phyloP scores from a whole-genome alignment of 805 yeast species.

The Monosporozyma solicola region DNA sequence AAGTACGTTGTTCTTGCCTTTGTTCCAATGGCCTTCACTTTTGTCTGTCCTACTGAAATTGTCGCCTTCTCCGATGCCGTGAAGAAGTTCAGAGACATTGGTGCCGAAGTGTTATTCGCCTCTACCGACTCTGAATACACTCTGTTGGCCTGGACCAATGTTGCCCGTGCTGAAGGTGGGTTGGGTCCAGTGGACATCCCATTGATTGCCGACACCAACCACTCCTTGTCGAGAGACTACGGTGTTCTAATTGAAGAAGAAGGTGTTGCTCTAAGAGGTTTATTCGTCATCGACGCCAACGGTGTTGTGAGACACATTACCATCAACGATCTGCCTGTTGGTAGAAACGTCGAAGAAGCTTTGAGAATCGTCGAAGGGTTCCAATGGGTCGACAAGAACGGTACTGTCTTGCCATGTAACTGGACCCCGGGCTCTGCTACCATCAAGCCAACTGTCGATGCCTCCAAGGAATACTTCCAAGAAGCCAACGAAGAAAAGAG shows the following conservation, averaged over 20 bases:
- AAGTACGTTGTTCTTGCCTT: conserved; percentile 96
- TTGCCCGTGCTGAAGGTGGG: conserved; percentile 95
- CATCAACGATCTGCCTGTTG: conserved; percentile 98
- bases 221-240: conserved; percentile 86
- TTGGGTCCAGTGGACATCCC: conserved; percentile 93
- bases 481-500: conserved; percentile 40
- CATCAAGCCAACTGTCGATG: conserved; percentile 73
- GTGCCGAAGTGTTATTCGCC: conserved; percentile 85
- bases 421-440: conserved; percentile 95
- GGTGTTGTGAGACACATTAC: conserved; percentile 94
- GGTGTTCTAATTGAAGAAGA: conserved; percentile 96
- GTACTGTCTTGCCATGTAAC: conserved; percentile 99
- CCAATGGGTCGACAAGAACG: conserved; percentile 98
- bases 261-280: conserved; percentile 96
- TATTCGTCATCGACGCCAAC: conserved; percentile 94
- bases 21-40: conserved; percentile 98
- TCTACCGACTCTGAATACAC: conserved; percentile 98
- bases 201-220: conserved; percentile 94
- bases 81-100: conserved; percentile 78
- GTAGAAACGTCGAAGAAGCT: conserved; percentile 97
- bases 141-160: conserved; percentile 95
- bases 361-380: conserved; percentile 96
- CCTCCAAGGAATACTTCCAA: conserved; percentile 71
- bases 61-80: conserved; percentile 96
- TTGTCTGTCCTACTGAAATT: conserved; percentile 99